phyloP scores from a whole-genome alignment of 2,329 filamentous ascomycete genomes.

The Penicillium griseofulvum region DNA sequence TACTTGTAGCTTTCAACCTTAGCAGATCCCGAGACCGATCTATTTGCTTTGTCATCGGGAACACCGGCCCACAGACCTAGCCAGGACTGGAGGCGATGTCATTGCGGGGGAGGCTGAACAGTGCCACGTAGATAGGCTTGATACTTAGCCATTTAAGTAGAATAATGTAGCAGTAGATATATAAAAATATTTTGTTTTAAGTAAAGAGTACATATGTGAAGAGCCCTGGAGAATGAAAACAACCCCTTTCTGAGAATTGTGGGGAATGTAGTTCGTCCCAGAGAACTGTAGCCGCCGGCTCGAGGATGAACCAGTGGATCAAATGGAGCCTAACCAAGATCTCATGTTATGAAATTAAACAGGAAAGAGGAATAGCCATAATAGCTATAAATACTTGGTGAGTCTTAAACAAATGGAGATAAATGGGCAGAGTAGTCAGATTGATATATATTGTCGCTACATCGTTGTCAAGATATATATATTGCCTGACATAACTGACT shows the following conservation, averaged over 20 bases:
- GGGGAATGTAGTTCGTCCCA: slow-evolving; percentile 18
- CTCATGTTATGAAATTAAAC: neutral
- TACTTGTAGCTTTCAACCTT: neutral
- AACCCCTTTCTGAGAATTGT: neutral
- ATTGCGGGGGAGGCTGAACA: neutral
- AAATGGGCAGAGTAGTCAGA: too few species aligned
- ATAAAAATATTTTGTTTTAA: too few species aligned
- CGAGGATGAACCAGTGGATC: slow-evolving; percentile 12
- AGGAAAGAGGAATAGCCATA: too few species aligned
- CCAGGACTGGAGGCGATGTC: neutral
- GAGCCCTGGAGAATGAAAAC: too few species aligned
- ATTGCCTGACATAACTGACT: slow-evolving; percentile 10
- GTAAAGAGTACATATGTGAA: too few species aligned
- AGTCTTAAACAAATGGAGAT: too few species aligned
- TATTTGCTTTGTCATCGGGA: neutral
- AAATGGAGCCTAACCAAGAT: slow-evolving; percentile 8
- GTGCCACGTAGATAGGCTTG: too few species aligned
- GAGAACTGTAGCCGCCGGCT: neutral
- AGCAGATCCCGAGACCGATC: neutral
- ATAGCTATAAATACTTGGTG: neutral
- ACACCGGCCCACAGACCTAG: too few species aligned
- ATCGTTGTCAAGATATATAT: neutral
- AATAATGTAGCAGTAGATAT: too few species aligned
- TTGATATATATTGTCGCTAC: neutral
- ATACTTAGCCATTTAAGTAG: neutral